Evolutionary conservation across 768 basidiomycete species (phyloP), one percentile per base, ranked within the genome.

Genomic region (Pleurotus eryngii): DNA sequence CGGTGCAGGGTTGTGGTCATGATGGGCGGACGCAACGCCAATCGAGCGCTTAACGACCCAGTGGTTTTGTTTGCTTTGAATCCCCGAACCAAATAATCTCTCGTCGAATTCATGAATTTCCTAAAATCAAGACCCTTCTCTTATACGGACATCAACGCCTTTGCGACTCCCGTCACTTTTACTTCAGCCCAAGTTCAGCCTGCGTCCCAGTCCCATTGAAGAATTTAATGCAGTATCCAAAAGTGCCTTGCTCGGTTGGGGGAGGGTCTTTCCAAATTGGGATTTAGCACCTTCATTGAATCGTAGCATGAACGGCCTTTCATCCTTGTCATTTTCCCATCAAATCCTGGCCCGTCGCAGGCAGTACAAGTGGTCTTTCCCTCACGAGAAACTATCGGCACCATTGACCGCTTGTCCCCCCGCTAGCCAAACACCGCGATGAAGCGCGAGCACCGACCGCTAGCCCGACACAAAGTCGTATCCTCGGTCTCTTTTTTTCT

Each of bases 401-500:
- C 14, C 22, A 48, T 22, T 18, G 46, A 26, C 27, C 30, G n/a
- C 22, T n/a, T 17, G 17, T n/a, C 11, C 20, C 43, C 43, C n/a
- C 43, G 14, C 43, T n/a, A 17, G 17, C 43, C 43, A n/a, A 22
- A 22, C 8, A 20, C 7, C 12, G 4, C n/a, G 22, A 53, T 53
- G 51, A 53, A 53, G 20, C 51, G 27, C 15, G 59, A 67, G 17
- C 72, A 75, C 49, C 67, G 66, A 9, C 83, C 82, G 2, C 64
- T 85, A 14, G 72, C 72, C 45, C 67, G 65, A 26, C 81, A 88
- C 63, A 72, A 75, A 17, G 57, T 71, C 45, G 68, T 84, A 57
- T 83, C 84, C 17, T 55, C 76, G 43, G 56, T 78, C 20, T 78
- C 81, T 37, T 76, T 79, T 58, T 56, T 74, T 24, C 67, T 85